Conservation (phyloP, 2,329 filamentous ascomycete genomes). For the Hypomyces perniciosus region DNA sequence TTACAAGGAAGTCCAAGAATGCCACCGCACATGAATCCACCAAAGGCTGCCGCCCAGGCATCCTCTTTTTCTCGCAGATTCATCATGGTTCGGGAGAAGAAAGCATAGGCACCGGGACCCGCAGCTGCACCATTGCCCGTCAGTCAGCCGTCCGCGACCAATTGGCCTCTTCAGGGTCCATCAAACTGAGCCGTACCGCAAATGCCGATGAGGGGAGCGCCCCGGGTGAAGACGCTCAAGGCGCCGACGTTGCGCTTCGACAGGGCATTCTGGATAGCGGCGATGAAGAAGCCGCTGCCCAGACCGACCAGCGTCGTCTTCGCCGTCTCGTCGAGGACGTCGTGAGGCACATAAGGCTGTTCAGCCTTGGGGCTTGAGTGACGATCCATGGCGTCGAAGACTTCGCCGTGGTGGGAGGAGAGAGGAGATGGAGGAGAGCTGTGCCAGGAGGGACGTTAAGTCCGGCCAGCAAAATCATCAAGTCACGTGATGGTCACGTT, state of each 20-base stretch:
- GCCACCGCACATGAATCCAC: conserved; percentile 69
- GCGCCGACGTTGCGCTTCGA: conserved; percentile 75
- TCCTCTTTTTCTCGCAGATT: conserved; percentile 86
- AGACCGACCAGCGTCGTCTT: conserved; percentile 61
- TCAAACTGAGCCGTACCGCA: conserved; percentile 23
- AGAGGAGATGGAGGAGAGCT: conserved; percentile 20
- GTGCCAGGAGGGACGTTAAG: conserved; percentile 5
- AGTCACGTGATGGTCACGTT: conserved; percentile 28
- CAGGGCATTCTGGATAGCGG: conserved; percentile 81
- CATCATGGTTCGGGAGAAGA: conserved; percentile 68
- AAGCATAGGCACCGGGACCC: conserved; percentile 66
- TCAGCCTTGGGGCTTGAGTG: conserved; percentile 20
- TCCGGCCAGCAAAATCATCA: conserved; percentile 2
- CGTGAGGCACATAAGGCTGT: conserved; percentile 59
- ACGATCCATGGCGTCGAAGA: conserved; percentile 28
- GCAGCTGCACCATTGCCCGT: conserved; percentile 39
- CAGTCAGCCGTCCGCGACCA: neutral
- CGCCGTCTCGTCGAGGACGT: conserved; percentile 64
- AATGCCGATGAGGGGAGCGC: conserved; percentile 63
- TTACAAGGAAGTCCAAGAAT: conserved; percentile 68
- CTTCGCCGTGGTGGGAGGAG: conserved; percentile 12
- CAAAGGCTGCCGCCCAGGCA: conserved; percentile 65
- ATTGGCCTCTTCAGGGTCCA: neutral
- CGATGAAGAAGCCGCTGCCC: conserved; percentile 62
- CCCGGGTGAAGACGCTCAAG: conserved; percentile 72